Conservation (phyloP, 148 eudicot species). For the Chenopodium formosanum region DNA sequence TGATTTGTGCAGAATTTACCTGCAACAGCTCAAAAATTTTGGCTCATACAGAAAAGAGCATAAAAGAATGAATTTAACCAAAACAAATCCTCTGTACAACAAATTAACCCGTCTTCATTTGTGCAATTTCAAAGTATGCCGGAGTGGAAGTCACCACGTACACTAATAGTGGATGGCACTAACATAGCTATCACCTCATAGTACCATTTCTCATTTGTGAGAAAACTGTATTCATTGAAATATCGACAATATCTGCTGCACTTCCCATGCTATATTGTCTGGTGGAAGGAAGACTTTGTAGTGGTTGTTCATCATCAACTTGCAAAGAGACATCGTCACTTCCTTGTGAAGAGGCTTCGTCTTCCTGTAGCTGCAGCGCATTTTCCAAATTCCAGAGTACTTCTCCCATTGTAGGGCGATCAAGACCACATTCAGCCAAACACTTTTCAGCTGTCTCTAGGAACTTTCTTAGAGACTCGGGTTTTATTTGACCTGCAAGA, state of each 20-base stretch:
- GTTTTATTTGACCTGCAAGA: constrained; percentile 35
- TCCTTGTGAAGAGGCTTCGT: constrained; percentile 18
- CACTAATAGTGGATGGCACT: not conserved
- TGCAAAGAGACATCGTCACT: constrained; percentile 20
- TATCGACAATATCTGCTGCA: constrained; percentile 40
- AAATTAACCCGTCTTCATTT: constrained; percentile 14
- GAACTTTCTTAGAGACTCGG: constrained; percentile 46
- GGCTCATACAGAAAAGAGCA: constrained; percentile 6
- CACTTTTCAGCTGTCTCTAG: constrained; percentile 54
- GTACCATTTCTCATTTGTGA: constrained; percentile 49
- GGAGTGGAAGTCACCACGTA: not conserved
- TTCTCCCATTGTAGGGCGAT: constrained; percentile 63
- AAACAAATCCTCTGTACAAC: constrained; percentile 10
- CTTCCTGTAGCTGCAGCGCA: constrained; percentile 50
- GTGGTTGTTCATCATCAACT: constrained; percentile 19
- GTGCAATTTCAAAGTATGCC: constrained; percentile 3
- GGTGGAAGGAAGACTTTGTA: constrained; percentile 32
- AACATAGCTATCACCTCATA: constrained; percentile 9
- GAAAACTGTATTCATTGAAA: constrained; percentile 55
- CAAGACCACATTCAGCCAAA: constrained; percentile 45
- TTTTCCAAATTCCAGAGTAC: constrained; percentile 56
- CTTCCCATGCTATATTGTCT: constrained; percentile 43
- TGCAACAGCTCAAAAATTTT: not conserved
- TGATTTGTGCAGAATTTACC: not conserved
- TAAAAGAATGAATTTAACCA: constrained; percentile 23